Evolutionary conservation across 139 green algal species (phyloP), one percentile per base, ranked within the genome.

Genomic region (Chlorella sp.): DNA sequence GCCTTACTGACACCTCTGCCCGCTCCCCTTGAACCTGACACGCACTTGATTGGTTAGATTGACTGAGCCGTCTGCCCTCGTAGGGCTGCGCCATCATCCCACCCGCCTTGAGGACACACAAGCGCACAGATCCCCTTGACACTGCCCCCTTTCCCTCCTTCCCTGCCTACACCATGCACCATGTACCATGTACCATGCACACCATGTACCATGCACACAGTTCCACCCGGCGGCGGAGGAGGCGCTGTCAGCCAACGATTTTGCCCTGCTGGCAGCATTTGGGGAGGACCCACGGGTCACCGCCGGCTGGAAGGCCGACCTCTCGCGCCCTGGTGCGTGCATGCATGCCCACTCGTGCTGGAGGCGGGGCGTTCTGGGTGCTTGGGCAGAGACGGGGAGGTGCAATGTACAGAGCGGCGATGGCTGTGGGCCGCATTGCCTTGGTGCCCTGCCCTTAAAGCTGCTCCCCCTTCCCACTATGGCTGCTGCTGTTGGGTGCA

Each of bases 211-310:
- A 5, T 57, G 48, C 48, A n/a, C 48, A 57, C 48, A 78, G 71
- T 78, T 78, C 71, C 34, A 78, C 30, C 71, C 71, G 0, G 71
- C 71, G 32, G 71, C 16, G 2, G 71, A 78, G 71, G 28, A 78
- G 71, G 71, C 71, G 30, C 71, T 78, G 71, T 78, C 71, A 15
- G 71, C 71, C 71, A 78, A 78, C 71, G 71, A 78, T 30, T 78
- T 26, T 78, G 71, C 71, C 71, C 37, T 78, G 71, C 71, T 78
- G 30, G 32, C 12, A n/a, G 71, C 36, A 14, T 78, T 78, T 78
- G 71, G 71, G 32, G 71, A 78, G 71, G 32, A n/a, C 14, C 71
- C 71, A 4, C 30, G 39, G 71, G 32, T 39, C 32, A 78, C 71
- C 1, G 71, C 26, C 2, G 5, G 5, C 32, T 78, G 71, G 71